Conservation (phyloP, 2,329 filamentous ascomycete genomes). For the Myriangium duriaei region DNA sequence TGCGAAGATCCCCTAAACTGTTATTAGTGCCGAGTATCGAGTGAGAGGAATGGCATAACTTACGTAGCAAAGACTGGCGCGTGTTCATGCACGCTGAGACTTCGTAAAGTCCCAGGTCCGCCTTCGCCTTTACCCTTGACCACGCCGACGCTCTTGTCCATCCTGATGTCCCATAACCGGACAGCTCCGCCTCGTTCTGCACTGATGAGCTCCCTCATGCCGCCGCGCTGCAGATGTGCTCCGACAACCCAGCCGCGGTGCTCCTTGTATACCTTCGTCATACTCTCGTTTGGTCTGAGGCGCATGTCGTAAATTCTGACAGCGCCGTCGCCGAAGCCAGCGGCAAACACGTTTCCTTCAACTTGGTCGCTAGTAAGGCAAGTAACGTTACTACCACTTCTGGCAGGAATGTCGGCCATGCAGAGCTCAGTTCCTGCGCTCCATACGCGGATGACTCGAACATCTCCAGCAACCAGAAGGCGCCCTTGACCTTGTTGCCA, state of each 20-base stretch:
- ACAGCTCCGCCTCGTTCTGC: conserved; percentile 89
- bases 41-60: not conserved
- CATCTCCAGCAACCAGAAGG: conserved; percentile 89
- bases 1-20: conserved; percentile 13
- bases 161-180: conserved; percentile 89
- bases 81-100: conserved; percentile 88
- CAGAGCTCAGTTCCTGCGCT: conserved; percentile 89
- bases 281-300: conserved; percentile 63
- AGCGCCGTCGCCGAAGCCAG: conserved; percentile 90
- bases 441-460: conserved; percentile 92
- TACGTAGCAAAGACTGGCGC: conserved; percentile 82
- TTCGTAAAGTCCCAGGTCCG: conserved; percentile 55
- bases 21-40: not conserved
- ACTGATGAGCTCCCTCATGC: conserved; percentile 78
- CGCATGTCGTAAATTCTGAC: conserved; percentile 90
- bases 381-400: conserved; percentile 90
- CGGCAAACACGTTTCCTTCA: conserved; percentile 89
- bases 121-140: conserved; percentile 52
- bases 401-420: conserved; percentile 81
- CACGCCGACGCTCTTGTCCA: conserved; percentile 55
- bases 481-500: conserved; percentile 98
- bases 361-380: conserved; percentile 95
- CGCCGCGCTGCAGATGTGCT: conserved; percentile 92
- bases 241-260: conserved; percentile 93
- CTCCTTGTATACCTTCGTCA: conserved; percentile 95